Evolutionary conservation across 768 basidiomycete species (phyloP), one percentile per base, ranked within the genome.

Genomic region (Pisolithus tinctorius): DNA sequence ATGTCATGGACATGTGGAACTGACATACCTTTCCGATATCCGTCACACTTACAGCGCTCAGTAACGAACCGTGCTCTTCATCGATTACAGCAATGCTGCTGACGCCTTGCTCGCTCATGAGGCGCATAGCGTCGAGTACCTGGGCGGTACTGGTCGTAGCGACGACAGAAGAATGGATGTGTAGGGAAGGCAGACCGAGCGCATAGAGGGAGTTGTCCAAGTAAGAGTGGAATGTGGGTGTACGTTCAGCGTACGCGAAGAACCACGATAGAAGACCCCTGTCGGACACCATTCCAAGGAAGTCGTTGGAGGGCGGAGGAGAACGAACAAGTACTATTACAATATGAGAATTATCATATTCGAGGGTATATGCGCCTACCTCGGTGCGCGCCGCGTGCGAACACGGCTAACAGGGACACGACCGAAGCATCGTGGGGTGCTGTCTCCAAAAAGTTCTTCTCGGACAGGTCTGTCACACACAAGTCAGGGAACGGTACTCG

Each of bases 31-130:
- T 84, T 49, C 87, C 87, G 36, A 92, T 74, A 62, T 92, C 89
- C 6, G 87, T 90, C 4, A 89, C 89, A 61, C 86, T 88, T 36
- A 90, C 82, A 2, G 86, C 85, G 53, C 88, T 87, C 49, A 87
- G 65, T 49, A 91, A 65, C 42, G 67, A 74, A 4, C 84, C 81
- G 3, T 64, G 73, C 29, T 80, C 81, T 45, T 84, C 82, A 43
- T 88, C 84, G 4, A 87, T 63, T 4, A 91, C 84, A 14, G 88
- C 89, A 42, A 90, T 74, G 58, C 85, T 89, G 61, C 88, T 89
- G 25, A 92, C 87, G 23, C 89, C 89, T 60, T 86, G 79, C 54
- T 88, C 86, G 58, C 86, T 88, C 88, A 92, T 90, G 27, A 86
- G 71, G 53, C 74, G 80, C 89, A 92, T 92, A 5, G 88, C 88